These are phyloP conservation scores for Hirschfeldia incana DNA, from an alignment of 345 rosid species.

Conservation along the genomic window DNA sequence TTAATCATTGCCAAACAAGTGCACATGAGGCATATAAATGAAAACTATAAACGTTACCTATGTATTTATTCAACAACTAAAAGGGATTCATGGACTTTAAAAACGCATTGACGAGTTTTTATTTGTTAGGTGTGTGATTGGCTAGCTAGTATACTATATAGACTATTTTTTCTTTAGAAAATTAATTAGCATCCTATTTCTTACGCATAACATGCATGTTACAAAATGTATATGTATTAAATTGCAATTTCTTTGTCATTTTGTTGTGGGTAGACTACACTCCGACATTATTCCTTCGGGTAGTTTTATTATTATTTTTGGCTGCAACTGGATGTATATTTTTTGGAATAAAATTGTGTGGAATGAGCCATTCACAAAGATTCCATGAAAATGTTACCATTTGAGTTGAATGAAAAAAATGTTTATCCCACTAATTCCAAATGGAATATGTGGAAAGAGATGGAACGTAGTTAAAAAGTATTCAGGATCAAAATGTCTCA, in stretches of 20 bases:
- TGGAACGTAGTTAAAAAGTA: too few species aligned
- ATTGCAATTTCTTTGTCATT: slow-evolving; percentile 19
- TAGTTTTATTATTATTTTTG: slow-evolving; percentile 7
- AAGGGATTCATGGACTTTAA: slow-evolving; percentile 35
- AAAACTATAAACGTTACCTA: not conserved
- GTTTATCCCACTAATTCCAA: too few species aligned
- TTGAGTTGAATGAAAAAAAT: too few species aligned
- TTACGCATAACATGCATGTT: slow-evolving; percentile 34
- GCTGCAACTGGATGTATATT: too few species aligned
- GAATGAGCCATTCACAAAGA: too few species aligned
- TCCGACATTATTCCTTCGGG: slow-evolving; percentile 31
- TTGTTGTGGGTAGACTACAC: slow-evolving; percentile 40
- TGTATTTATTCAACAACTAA: slow-evolving; percentile 23
- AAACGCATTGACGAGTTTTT: slow-evolving; percentile 15
- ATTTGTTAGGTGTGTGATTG: slow-evolving; percentile 29
- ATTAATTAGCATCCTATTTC: not conserved
- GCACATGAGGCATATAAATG: not conserved
- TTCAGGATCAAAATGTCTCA: too few species aligned
- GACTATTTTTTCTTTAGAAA: slow-evolving; percentile 1
- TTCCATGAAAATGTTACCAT: too few species aligned
- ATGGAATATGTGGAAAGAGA: too few species aligned
- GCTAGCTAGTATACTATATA: slow-evolving; percentile 6
- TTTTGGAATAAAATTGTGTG: too few species aligned
- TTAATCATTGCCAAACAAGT: not conserved
- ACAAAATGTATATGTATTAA: not conserved